Evolutionary conservation across 768 basidiomycete genomes (phyloP), one percentile per base, ranked within the genome.

Genomic region (Boletus vermiculosoides): DNA sequence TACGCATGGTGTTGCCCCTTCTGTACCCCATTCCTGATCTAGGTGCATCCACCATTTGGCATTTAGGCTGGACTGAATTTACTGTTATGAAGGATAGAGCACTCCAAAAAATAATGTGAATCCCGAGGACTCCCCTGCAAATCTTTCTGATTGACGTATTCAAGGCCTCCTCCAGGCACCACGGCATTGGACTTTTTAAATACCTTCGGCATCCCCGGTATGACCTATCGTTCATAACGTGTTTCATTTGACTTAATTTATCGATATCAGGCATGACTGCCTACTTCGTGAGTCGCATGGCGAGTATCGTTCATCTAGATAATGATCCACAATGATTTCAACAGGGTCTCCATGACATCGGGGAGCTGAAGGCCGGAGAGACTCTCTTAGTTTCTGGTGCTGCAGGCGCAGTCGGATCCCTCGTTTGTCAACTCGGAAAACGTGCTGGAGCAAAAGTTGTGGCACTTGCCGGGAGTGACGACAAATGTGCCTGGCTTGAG

Each of bases 331-430:
- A 3, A 30, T 55, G 30, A 33, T 41, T 15, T 37, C 39, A 46
- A 20, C 51, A 93, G 93, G 94, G 95, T 10, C 77, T 98, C 30
- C 78, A 84, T 69, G 90, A 92, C 48, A 78, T 96, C 45, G 92
- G 87, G 16, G 72, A 90, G 57, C 71, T 95, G 65, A 90, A 95
- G 69, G 71, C 85, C 0, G 93, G 94, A 13, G 94, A 98, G 58
- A 90, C 83, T 0, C 82, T 96, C 48, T 80, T 98, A 23, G 88
- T 88, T 12, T 92, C 92, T 1, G 95, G 93, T 20, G 95, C 95
- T 2, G 95, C 96, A 10, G 95, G 94, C 11, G 86, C 94, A 1
- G 90, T 92, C 11, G 92, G 94, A n/a, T 82, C 85, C 11, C 71
- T 92, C 54, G 90, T 78, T 13, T 94, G 92, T 72, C 93, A 94